These are phyloP conservation scores for Botrytis aclada DNA, from an alignment of 2,329 filamentous ascomycete genomes.

Conservation along the genomic window DNA sequence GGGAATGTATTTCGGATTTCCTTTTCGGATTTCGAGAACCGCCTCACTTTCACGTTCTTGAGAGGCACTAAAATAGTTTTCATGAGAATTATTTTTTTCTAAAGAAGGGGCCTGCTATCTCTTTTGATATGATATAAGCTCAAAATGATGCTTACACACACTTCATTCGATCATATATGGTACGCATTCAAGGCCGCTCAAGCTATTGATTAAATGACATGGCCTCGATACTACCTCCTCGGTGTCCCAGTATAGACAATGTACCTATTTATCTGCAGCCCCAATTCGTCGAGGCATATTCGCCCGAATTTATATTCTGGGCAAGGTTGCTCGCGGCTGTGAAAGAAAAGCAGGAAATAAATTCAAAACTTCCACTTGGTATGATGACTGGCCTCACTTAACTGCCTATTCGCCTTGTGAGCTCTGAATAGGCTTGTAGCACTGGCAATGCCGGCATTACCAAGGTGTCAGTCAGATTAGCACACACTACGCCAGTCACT, in stretches of 20 bases:
- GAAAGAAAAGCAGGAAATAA: not conserved
- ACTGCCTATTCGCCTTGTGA: no score
- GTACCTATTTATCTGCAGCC: not conserved
- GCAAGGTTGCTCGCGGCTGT: not conserved
- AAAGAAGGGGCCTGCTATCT: not conserved
- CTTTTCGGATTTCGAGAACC: not conserved
- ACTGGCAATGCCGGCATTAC: not conserved
- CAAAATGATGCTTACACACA: not conserved
- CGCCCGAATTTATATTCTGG: not conserved
- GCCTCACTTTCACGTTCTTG: not conserved
- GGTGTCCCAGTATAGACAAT: not conserved
- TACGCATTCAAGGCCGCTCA: not conserved
- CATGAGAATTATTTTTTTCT: not conserved
- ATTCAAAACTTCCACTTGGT: not conserved
- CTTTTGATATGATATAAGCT: not conserved
- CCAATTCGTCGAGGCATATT: not conserved
- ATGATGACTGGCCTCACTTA: no score
- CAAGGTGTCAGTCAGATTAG: not conserved
- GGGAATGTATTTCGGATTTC: not conserved
- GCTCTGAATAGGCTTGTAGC: not conserved
- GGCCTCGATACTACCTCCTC: not conserved
- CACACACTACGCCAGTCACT: not conserved
- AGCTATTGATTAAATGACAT: not conserved
- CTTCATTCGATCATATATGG: not conserved
- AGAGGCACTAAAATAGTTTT: not conserved